Conservation (phyloP, 345 rosid species). For the Toxicodendron radicans region DNA sequence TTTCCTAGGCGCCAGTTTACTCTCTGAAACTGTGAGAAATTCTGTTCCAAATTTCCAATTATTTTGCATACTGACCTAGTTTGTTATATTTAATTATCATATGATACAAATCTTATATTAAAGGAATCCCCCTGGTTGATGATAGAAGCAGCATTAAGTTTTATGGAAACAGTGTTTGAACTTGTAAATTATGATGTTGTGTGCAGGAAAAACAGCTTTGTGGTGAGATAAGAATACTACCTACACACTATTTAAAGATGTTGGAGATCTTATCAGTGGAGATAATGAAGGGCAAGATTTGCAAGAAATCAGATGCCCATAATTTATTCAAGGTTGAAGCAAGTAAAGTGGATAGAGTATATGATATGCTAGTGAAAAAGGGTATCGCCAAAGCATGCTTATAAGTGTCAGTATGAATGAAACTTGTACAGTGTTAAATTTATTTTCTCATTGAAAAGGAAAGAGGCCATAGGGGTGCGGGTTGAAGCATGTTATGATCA, state of each 20-base stretch:
- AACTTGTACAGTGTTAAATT: not conserved
- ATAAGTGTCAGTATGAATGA: not conserved
- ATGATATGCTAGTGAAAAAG: slow-evolving; percentile 74
- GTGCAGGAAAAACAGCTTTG: slow-evolving; percentile 79
- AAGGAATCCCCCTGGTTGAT: not conserved
- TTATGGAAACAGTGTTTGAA: not conserved
- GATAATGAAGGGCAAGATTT: slow-evolving; percentile 62
- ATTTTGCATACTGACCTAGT: not conserved
- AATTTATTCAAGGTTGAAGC: slow-evolving; percentile 74
- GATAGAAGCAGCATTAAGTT: not conserved
- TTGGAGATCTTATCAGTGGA: slow-evolving; percentile 60
- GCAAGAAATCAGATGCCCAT: slow-evolving; percentile 79
- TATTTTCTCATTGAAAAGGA: not conserved
- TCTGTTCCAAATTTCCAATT: not conserved
- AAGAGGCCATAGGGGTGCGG: not conserved
- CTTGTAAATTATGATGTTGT: slow-evolving; percentile 1
- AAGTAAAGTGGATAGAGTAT: slow-evolving; percentile 74
- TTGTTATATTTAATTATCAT: not conserved
- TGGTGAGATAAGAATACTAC: slow-evolving; percentile 68
- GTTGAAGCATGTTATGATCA: not conserved
- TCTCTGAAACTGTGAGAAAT: slow-evolving; percentile 17
- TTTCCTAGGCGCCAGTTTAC: slow-evolving; percentile 7
- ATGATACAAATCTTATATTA: not conserved
- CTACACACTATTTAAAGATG: slow-evolving; percentile 82
- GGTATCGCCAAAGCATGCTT: slow-evolving; percentile 53